phyloP scores from a whole-genome alignment of 345 rosid genomes.

The Hypericum perforatum region DNA sequence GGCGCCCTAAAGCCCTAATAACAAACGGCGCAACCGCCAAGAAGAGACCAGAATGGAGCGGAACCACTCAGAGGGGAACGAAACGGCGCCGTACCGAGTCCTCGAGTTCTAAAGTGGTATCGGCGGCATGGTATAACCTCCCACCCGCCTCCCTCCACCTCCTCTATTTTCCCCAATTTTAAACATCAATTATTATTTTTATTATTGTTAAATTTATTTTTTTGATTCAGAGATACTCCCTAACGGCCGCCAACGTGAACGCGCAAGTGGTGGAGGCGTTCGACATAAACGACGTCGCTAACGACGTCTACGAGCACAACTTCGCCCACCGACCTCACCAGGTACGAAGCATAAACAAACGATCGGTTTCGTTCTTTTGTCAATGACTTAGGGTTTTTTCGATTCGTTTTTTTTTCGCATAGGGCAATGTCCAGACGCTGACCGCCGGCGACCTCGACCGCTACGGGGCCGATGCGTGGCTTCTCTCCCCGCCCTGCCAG shows the following conservation, averaged over 20 bases:
- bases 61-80: neutral
- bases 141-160: constrained; percentile 3
- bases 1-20: too few species aligned
- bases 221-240: constrained; percentile 56
- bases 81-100: constrained; percentile 55
- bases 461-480: constrained; percentile 74
- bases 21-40: too few species aligned
- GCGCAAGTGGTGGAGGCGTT: constrained; percentile 68
- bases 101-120: constrained; percentile 92
- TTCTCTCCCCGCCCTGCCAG: constrained; percentile 98
- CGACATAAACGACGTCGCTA: constrained; percentile 80
- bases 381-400: neutral
- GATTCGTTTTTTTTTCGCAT: constrained; percentile 5
- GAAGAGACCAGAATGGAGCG: too few species aligned
- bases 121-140: constrained; percentile 64
- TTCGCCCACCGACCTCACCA: constrained; percentile 84
- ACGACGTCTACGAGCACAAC: constrained; percentile 80
- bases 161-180: neutral
- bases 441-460: constrained; percentile 62
- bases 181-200: neutral
- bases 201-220: neutral
- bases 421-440: constrained; percentile 90
- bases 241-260: constrained; percentile 43
- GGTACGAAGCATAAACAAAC: constrained; percentile 25
- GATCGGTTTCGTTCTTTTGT: neutral